Evolutionary conservation across 1,139 yeast species (phyloP), one percentile per base, ranked within the genome.

Genomic region (Taphrina wiesneri): DNA sequence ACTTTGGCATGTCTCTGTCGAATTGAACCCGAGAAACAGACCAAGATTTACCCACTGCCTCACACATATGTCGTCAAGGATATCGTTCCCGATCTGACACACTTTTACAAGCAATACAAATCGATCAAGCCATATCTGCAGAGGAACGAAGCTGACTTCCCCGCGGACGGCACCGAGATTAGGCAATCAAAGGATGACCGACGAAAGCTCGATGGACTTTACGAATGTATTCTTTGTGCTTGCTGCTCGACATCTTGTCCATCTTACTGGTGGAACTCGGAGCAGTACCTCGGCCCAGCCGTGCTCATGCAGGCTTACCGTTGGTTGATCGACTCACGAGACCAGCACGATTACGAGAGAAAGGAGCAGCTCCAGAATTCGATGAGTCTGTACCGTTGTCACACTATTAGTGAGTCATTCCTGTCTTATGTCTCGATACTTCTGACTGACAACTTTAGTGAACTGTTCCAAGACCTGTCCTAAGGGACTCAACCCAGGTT

Each of bases 181-280:
- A 83, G 90, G 75, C 99, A 93, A 80, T 83, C 91, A 73, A 84
- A 90, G 72, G 96, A 83, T 71, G 99, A 93, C 81, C 88, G 99
- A 81, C 91, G 89, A 80, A 95, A 93, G 81, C 85, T 93, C 76
- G 98, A 93, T 78, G 98, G 99, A 68, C 82, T 93, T 74, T 93
- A 93, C 80, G 99, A 93, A 80, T 93, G 99, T 83, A 93, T 93
- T 74, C 83, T 93, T 76, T 93, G 99, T 82, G 99, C 99, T 30
- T 93, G 99, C 81, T 93, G 99, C 80, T 92, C 98, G 46, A 95
- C 99, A 63, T 86, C 99, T 39, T 93, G 99, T 82, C 99, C 99
- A 65, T 91, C 98, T 6, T 95, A 95, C 84, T 95, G 99, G 99
- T 95, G 99, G 99, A 95, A 95, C 81, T 97, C 91, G 81, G 96